phyloP scores from a whole-genome alignment of 2,329 filamentous ascomycete species.

The Aspergillus nomiae region DNA sequence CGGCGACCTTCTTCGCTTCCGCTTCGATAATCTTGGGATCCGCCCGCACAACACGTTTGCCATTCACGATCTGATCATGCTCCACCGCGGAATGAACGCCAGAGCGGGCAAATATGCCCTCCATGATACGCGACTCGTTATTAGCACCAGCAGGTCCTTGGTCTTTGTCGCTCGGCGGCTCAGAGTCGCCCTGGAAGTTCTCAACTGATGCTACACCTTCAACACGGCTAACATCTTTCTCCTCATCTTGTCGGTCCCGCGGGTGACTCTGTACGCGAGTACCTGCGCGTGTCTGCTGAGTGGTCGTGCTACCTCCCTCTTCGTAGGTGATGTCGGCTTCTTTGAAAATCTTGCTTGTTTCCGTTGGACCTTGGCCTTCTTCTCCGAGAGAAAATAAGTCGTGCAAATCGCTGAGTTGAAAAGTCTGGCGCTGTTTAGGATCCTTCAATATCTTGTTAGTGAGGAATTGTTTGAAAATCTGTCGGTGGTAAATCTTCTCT shows the following conservation, averaged over 20 bases:
- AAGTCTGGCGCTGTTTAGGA: constrained; percentile 87
- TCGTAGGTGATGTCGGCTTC: constrained; percentile 76
- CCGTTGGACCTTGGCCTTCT: constrained; percentile 69
- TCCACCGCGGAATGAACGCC: constrained; percentile 89
- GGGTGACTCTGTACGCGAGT: not conserved
- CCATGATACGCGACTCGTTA: constrained; percentile 75
- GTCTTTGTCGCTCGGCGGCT: constrained; percentile 24
- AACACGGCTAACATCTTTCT: constrained; percentile 55
- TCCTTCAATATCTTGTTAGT: constrained; percentile 96
- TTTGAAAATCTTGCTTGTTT: constrained; percentile 83
- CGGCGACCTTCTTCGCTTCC: constrained; percentile 78
- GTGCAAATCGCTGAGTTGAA: constrained; percentile 85
- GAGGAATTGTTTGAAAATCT: constrained; percentile 97
- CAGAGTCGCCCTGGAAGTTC: constrained; percentile 58
- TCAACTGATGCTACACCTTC: constrained; percentile 66
- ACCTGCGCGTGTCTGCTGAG: not conserved
- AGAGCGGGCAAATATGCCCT: constrained; percentile 82
- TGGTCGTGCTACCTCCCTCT: constrained; percentile 30
- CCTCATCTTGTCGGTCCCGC: constrained; percentile 31
- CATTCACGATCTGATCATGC: constrained; percentile 87
- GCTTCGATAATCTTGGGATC: constrained; percentile 77
- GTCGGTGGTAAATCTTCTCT: constrained; percentile 98
- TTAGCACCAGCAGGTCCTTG: constrained; percentile 31
- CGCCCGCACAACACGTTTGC: constrained; percentile 69
- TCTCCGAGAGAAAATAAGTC: constrained; percentile 83